Evolutionary conservation across 1,284 basidiomycete genomes (phyloP), one percentile per base, ranked within the genome.

Genomic region (Sparassis latifolia): DNA sequence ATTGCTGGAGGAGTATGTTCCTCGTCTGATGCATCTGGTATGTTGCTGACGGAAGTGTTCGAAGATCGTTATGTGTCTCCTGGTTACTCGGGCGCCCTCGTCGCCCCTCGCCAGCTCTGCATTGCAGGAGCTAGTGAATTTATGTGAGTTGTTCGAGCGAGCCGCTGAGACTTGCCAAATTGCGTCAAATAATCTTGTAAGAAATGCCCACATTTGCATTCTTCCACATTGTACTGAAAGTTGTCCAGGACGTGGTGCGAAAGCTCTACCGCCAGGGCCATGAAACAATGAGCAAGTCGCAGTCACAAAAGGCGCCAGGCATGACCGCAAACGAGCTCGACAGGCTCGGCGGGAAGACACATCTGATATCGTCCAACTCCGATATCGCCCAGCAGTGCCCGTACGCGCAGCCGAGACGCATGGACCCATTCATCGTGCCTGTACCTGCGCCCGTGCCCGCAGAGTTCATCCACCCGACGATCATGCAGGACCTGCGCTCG

Each of bases 61-160:
- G 30, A 56, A 88, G 85, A 79, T 87, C 51, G 78, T 84, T 3
- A 79, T 87, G 78, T 83, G 82, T 52, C 70, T 86, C 48, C 65
- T 87, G 4, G 77, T 79, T 1, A 79, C 77, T 3, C 73, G 75
- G 10, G 76, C 81, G 1, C 81, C 84, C 0, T 71, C 63, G 10
- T 82, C 79, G 2, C 77, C 74, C 37, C 68, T 87, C 56, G 72
- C 80, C 1, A 61, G 67, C 3, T 70, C 79, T 1, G 77, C 84
- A 5, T 53, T 85, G 39, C 70, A 74, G n/a, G 80, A 85, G 57
- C 66, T 87, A 10, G 77, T 81, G 54, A 62, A 65, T 12, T 63
- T 81, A 4, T 67, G 73, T 29, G 66, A 69, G 1, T 53, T 84
- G 2, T 81, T 86, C 50, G 73, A 80, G 54, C 69, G 75, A n/a